phyloP scores from a whole-genome alignment of 306 rosid species.

The Hylodesmum podocarpum region DNA sequence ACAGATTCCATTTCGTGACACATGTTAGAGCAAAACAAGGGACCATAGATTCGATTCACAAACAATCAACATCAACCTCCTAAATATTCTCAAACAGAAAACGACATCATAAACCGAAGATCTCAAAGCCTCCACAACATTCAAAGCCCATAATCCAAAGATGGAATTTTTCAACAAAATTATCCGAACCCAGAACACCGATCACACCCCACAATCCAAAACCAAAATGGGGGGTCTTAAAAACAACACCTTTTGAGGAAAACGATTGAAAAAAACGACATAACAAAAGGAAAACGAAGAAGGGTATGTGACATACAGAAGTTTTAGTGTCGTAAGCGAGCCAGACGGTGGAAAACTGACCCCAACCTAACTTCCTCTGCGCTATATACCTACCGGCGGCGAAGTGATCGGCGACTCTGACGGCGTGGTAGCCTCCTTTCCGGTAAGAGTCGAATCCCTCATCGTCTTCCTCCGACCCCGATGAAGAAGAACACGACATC shows the following conservation, averaged over 20 bases:
- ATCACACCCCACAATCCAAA: slow-evolving; percentile 25
- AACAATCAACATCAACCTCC: not conserved
- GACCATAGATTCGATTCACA: not conserved
- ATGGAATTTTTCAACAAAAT: too few relatives aligned
- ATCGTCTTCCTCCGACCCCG: slow-evolving; percentile 93
- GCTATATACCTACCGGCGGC: slow-evolving; percentile 86
- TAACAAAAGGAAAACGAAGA: not conserved
- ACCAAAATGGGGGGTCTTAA: not conserved
- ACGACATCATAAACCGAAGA: slow-evolving; percentile 18
- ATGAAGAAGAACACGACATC: slow-evolving; percentile 93
- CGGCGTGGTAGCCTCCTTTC: slow-evolving; percentile 97
- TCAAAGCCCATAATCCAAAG: too few relatives aligned
- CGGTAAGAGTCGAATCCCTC: slow-evolving; percentile 92
- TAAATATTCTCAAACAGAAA: slow-evolving; percentile 24
- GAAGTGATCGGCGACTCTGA: slow-evolving; percentile 84
- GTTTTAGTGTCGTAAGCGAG: slow-evolving; percentile 79
- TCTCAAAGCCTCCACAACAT: slow-evolving; percentile 6
- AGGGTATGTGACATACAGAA: slow-evolving; percentile 51
- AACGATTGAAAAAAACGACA: not conserved
- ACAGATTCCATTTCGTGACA: slow-evolving; percentile 14
- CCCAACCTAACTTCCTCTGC: slow-evolving; percentile 97
- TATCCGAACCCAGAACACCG: not conserved
- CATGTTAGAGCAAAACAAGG: not conserved
- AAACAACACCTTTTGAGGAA: not conserved
- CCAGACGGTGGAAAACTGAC: slow-evolving; percentile 98